phyloP scores from a whole-genome alignment of 805 yeast genomes.

The Wickerhamiella brachini region DNA sequence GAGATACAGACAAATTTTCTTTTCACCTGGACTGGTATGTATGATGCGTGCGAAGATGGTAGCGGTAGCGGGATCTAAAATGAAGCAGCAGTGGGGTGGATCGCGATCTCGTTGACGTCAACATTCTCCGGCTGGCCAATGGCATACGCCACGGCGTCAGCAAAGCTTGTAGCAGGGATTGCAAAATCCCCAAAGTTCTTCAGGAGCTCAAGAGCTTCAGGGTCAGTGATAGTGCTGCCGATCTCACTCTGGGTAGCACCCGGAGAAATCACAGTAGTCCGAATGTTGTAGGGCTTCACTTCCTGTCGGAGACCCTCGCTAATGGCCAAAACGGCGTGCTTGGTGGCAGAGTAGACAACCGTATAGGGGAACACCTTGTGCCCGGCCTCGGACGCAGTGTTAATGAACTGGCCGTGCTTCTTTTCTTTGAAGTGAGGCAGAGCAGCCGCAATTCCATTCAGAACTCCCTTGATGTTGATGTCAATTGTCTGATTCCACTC shows the following conservation, averaged over 20 bases:
- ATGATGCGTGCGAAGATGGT: no score
- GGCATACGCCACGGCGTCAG: neutral
- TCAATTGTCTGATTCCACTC: neutral
- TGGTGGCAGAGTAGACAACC: neutral
- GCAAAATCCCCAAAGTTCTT: neutral
- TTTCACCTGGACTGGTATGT: no score
- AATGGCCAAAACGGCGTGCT: conserved; percentile 32
- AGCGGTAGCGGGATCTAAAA: no score
- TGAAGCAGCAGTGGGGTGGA: neutral
- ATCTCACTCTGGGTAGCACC: conserved; percentile 66
- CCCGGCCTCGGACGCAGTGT: neutral
- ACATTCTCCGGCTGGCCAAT: conserved; percentile 1
- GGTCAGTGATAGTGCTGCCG: neutral
- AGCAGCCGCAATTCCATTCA: neutral
- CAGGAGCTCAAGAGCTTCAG: neutral
- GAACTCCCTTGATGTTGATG: conserved; percentile 1
- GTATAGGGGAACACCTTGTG: neutral
- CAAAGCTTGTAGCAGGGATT: neutral
- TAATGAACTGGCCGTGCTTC: neutral
- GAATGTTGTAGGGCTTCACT: conserved; percentile 47
- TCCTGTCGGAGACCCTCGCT: conserved; percentile 53
- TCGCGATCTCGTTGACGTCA: neutral
- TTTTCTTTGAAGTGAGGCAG: neutral
- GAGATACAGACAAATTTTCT: no score
- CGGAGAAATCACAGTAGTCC: conserved; percentile 60